Conservation (phyloP, 1,139 yeast species). For the Blastobotrys proliferans region DNA sequence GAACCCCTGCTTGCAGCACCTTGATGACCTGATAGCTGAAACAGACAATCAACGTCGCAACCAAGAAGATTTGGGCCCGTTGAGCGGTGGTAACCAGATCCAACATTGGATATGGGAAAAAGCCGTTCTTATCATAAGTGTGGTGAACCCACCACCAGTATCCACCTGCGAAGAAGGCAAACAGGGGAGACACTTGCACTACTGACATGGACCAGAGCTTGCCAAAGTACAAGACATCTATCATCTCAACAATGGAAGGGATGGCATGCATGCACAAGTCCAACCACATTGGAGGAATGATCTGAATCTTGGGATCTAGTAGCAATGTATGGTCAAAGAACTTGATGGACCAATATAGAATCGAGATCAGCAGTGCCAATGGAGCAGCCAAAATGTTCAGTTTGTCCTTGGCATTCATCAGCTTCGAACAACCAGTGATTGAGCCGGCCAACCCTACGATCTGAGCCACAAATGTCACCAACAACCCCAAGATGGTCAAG, state of each 20-base stretch:
- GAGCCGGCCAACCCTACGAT: conserved; percentile 26
- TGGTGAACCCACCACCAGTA: conserved; percentile 35
- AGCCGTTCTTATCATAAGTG: conserved; percentile 29
- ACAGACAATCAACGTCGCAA: conserved; percentile 3
- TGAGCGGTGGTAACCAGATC: conserved; percentile 7
- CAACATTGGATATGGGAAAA: conserved; percentile 33
- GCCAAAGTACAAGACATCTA: conserved; percentile 27
- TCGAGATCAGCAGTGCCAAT: conserved; percentile 30
- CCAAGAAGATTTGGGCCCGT: conserved; percentile 9
- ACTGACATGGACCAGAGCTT: conserved; percentile 24
- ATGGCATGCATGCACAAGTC: conserved; percentile 31
- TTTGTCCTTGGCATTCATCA: conserved; percentile 20
- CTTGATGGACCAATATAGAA: conserved; percentile 33
- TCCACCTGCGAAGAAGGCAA: conserved; percentile 23
- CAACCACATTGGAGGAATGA: conserved; percentile 24
- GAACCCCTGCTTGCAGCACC: conserved; percentile 3
- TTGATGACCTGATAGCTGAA: conserved; percentile 8
- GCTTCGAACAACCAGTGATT: conserved; percentile 21
- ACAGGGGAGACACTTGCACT: conserved; percentile 20
- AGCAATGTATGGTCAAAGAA: conserved; percentile 26
- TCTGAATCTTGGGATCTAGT: conserved; percentile 26
- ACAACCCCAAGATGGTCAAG: conserved; percentile 32
- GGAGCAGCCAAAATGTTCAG: conserved; percentile 31
- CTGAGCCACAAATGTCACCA: conserved; percentile 26
- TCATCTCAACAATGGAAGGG: conserved; percentile 29